Percentiles rank a stretch among this genome's conserved stretches.
These are phyloP conservation scores for Lactifluus subvellereus DNA, from an alignment of 768 basidiomycete genomes.

Conservation along the genomic window DNA sequence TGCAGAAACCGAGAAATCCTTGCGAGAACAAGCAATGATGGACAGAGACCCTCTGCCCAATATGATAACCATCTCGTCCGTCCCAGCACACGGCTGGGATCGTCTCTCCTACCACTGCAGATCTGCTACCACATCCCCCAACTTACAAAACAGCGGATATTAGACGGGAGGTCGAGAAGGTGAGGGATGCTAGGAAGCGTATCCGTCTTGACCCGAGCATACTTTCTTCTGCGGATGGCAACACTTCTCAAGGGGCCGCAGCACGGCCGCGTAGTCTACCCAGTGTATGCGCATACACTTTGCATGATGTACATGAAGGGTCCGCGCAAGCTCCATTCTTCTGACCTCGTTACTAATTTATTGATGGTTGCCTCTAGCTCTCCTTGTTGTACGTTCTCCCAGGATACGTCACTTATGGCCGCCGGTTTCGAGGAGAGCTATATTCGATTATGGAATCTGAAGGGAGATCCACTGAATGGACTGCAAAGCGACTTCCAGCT, in stretches of 20 bases:
- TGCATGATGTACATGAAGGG: conserved; percentile 96
- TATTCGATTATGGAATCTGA: conserved; percentile 90
- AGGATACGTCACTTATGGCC: conserved; percentile 87
- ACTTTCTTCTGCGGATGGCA: conserved; percentile 50
- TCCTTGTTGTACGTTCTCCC: conserved; percentile 83
- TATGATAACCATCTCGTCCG: conserved; percentile 56
- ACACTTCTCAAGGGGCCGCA: conserved; percentile 52
- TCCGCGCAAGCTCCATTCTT: conserved; percentile 35
- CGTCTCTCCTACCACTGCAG: conserved; percentile 57
- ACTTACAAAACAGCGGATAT: conserved; percentile 84
- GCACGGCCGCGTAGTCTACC: conserved; percentile 68
- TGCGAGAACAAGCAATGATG: conserved; percentile 77
- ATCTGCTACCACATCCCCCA: conserved; percentile 75
- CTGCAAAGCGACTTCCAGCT: conserved; percentile 69
- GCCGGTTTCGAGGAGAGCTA: conserved; percentile 95
- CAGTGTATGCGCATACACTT: conserved; percentile 90
- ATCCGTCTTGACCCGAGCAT: conserved; percentile 82
- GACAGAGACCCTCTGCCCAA: conserved; percentile 62
- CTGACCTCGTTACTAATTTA: not conserved
- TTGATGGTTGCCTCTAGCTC: conserved; percentile 42
- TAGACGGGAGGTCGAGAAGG: conserved; percentile 81
- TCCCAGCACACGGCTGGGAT: conserved; percentile 48
- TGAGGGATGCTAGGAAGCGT: conserved; percentile 86
- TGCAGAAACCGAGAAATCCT: conserved; percentile 69
- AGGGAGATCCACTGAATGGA: conserved; percentile 81